Conservation (phyloP, 129 eudicot species). For the Tagetes patula region DNA sequence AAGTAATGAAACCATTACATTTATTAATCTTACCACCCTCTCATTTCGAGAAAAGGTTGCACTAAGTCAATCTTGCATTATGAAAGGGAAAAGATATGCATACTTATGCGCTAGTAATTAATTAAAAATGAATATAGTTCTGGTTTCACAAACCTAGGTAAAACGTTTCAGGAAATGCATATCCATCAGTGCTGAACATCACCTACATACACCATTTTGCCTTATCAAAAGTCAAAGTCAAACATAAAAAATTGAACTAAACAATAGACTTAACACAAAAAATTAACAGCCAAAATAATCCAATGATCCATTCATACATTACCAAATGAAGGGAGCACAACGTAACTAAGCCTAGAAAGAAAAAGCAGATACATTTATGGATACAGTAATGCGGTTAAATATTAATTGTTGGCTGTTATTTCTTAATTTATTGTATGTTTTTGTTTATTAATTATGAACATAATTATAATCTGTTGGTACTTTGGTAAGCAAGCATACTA, state of each 20-base stretch:
- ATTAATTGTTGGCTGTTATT: background rate
- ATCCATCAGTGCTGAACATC: constrained; percentile 96
- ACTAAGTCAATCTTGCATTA: constrained; percentile 1
- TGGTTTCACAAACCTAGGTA: constrained; percentile 70
- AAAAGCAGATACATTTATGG: background rate
- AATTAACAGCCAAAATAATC: constrained; percentile 6
- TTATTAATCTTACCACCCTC: no score
- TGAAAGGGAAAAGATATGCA: constrained; percentile 3
- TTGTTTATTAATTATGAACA: constrained; percentile 5
- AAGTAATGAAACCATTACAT: no score
- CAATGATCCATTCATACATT: constrained; percentile 1
- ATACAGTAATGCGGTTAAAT: background rate
- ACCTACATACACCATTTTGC: constrained; percentile 54
- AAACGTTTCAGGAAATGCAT: constrained; percentile 85
- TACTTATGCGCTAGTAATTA: background rate
- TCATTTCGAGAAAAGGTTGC: background rate
- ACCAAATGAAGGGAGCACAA: background rate
- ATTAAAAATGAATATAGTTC: constrained; percentile 5
- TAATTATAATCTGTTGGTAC: background rate
- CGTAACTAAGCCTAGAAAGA: background rate
- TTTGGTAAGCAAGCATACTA: background rate
- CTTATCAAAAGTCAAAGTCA: constrained; percentile 13
- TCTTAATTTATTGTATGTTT: no score
- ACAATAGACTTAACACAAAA: background rate
- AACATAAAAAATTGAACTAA: background rate